Base-by-base conservation (phyloP, 1,284 basidiomycete species). In the Marasmius oreades region DNA sequence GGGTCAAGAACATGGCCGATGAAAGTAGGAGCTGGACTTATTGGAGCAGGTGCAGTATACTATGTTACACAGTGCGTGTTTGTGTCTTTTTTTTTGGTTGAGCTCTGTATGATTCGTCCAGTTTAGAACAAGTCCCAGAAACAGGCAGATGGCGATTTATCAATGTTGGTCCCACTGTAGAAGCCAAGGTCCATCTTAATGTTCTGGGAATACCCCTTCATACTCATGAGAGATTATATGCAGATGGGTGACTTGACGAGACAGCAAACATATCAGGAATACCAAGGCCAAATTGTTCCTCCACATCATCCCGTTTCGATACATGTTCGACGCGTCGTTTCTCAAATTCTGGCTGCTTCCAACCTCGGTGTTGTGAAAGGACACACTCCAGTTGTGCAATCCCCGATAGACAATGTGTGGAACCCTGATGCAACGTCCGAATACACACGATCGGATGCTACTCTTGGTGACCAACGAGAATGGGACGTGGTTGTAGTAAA, bases 91-190 rank as follows among this genome's bases (percentile, higher is more conserved):
- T n/a, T 26, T 14, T 20, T 18, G 10, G 11, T 10, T 24, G 31
- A 23, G 51, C n/a, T 2, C 31, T 39, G 16, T 26, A 52, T 16
- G 23, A 42, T 37, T 52, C 16, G 11, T 39, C 37, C 59, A 94
- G 92, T 65, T 74, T 93, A 18, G 92, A 95, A 66, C 78, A 82
- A 64, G 88, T 92, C 0, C 86, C 89, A 4, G 85, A 92, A 64
- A 95, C 93, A 0, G 92, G 92, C 0, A 72, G 93, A 56, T 86
- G 86, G 79, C 73, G 93, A 20, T 95, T 94, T 67, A 95, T 96
- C 80, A 86, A 88, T 64, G 79, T 89, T 6, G 80, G 79, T 37
- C 78, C 79, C 0, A 73, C 76, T 54, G 72, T 71, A 45, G 92
- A 95, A 70, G 74, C 78, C 3, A 67, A 65, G 61, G 80, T 80